phyloP scores from a whole-genome alignment of 2,329 filamentous ascomycete species.

The Diplodia scrobiculata region DNA sequence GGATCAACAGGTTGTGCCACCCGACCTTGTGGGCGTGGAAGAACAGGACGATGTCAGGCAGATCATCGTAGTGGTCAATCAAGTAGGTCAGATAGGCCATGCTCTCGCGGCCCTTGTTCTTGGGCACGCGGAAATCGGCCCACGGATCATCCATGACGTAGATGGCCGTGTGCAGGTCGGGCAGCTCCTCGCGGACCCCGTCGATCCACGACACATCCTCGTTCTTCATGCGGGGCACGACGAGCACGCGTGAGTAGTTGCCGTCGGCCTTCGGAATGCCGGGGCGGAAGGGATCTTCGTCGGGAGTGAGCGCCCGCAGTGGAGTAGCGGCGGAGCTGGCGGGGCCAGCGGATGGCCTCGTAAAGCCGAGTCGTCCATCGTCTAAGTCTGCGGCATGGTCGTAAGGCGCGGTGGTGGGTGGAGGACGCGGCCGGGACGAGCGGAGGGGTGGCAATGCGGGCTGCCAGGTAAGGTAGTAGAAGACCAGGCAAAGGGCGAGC shows the following conservation, averaged over 20 bases:
- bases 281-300: constrained; percentile 27
- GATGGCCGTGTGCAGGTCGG: constrained; percentile 46
- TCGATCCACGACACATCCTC: constrained; percentile 44
- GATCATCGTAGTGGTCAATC: constrained; percentile 62
- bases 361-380: neutral
- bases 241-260: constrained; percentile 43
- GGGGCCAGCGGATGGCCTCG: constrained; percentile 12
- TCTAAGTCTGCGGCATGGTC: neutral
- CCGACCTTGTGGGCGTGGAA: constrained; percentile 58
- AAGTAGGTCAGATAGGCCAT: constrained; percentile 65
- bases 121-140: constrained; percentile 55
- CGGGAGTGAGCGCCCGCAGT: constrained; percentile 18
- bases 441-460: neutral
- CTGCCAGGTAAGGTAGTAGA: constrained; percentile 24
- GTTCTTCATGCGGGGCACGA: constrained; percentile 45
- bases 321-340: constrained; percentile 9
- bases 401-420: neutral
- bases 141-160: constrained; percentile 57
- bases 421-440: constrained; percentile 12
- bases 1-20: constrained; percentile 63
- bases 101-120: constrained; percentile 64
- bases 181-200: constrained; percentile 35
- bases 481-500: constrained; percentile 13
- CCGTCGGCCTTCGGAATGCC: constrained; percentile 38
- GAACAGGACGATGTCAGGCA: constrained; percentile 62